These are phyloP conservation scores for Excoecaria cochinchinensis DNA, from an alignment of 345 rosid genomes.

Conservation along the genomic window DNA sequence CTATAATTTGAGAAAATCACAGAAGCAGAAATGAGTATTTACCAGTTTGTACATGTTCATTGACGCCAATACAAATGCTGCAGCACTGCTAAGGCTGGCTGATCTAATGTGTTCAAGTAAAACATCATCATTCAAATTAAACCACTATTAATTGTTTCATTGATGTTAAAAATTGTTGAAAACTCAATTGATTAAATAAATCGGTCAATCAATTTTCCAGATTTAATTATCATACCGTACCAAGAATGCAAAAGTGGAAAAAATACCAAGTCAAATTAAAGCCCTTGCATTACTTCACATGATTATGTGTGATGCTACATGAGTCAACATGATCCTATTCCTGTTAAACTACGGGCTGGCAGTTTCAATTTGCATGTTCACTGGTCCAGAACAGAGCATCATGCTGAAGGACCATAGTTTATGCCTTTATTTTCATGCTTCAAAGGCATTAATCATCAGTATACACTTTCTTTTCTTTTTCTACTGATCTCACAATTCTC, in stretches of 20 bases:
- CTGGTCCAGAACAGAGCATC: no score
- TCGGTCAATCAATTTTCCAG: background rate
- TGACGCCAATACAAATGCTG: background rate
- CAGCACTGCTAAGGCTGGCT: background rate
- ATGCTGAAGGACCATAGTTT: no score
- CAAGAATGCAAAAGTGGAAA: background rate
- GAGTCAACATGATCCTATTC: no score
- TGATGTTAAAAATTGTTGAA: background rate
- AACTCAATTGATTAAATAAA: background rate
- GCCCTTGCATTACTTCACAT: background rate
- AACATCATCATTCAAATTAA: background rate
- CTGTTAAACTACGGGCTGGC: no score
- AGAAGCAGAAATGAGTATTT: background rate
- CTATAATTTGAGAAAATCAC: conserved; percentile 32
- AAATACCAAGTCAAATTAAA: background rate
- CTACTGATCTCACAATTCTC: no score
- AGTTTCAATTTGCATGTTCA: no score
- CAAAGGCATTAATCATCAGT: no score
- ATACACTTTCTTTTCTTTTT: no score
- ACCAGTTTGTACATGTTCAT: background rate
- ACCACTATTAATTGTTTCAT: background rate
- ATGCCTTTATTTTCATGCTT: no score
- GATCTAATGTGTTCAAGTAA: background rate
- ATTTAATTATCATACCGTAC: background rate
- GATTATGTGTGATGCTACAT: background rate